Base-by-base conservation (phyloP, 108 stramenopile genomes). In the Pseudonitzschia multistriata region DNA sequence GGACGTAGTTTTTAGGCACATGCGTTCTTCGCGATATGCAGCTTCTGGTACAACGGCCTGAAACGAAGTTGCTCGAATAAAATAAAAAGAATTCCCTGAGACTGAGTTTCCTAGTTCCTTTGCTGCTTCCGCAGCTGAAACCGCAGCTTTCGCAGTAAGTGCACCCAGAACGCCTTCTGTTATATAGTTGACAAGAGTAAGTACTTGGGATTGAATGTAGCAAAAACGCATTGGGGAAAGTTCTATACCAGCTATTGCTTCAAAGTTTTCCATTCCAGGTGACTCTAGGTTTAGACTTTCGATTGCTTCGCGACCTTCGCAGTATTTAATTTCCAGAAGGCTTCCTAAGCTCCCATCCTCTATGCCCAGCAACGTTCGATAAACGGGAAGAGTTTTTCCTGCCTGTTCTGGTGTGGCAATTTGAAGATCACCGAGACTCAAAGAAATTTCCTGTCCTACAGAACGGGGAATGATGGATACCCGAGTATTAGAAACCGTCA, bases 81-180 rank as follows among this genome's bases (percentile, higher is more conserved):
- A 53, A 49, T 88, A 94, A 1, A 87, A 67, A 52, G 86, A 87
- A n/a, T 83, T 74, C 22, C 76, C 74, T 56, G 64, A 61, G 25
- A 76, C 71, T 53, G 87, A 76, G 57, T 77, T 76, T n/a, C 88
- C 82, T 31, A 91, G 70, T 33, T 91, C 85, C 48, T 79, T 74
- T 15, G 93, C 93, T 47, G 87, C 89, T 62, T 70, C 81, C 6
- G 87, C 89, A 27, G 93, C 90, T 14, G 90, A 79, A 4, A 79
- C 81, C 7, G 90, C 88, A 21, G 84, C 90, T 53, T 79, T 76
- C 8, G 80, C 85, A 39, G 86, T 70, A 36, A 94, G 61, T 5
- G 86, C 84, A 35, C 93, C 93, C 17, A 94, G 81, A 28, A 94
- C 81, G 17, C 93, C 93, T 27, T 91, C 93, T 7, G 85, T 88